These are phyloP conservation scores for Chenopodium quinoa DNA, from an alignment of 148 eudicot species.

Conservation along the genomic window DNA sequence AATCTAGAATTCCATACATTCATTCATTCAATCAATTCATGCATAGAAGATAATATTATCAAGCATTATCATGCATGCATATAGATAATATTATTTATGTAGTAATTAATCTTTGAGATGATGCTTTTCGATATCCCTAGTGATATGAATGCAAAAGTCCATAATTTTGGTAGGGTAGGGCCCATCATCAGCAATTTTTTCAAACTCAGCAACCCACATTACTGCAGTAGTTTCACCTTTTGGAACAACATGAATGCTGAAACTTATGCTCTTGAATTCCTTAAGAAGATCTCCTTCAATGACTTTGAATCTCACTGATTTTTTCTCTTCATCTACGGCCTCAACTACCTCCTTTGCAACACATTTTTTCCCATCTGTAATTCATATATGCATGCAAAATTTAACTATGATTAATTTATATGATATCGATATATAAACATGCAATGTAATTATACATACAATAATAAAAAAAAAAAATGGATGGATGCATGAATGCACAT, in stretches of 20 bases:
- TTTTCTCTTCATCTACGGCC: background rate
- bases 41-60: too few relatives aligned
- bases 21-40: too few relatives aligned
- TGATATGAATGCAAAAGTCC: background rate
- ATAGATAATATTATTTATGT: too few relatives aligned
- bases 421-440: too few relatives aligned
- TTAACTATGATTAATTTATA: too few relatives aligned
- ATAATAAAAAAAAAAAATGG: too few relatives aligned
- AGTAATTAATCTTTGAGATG: background rate
- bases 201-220: background rate
- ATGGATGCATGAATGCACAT: too few relatives aligned
- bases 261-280: background rate
- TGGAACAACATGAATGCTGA: background rate
- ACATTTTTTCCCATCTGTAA: background rate
- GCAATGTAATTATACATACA: too few relatives aligned
- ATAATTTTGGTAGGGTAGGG: slow-evolving; percentile 7
- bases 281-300: background rate
- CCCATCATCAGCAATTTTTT: background rate
- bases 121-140: background rate
- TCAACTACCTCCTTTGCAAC: background rate
- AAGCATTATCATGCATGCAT: too few relatives aligned
- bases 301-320: background rate
- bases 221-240: background rate
- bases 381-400: background rate
- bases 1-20: too few relatives aligned